Evolutionary conservation across 176 grass and related monocot species (phyloP), one percentile per base, ranked within the genome.

Genomic region (Luzula sylvatica): DNA sequence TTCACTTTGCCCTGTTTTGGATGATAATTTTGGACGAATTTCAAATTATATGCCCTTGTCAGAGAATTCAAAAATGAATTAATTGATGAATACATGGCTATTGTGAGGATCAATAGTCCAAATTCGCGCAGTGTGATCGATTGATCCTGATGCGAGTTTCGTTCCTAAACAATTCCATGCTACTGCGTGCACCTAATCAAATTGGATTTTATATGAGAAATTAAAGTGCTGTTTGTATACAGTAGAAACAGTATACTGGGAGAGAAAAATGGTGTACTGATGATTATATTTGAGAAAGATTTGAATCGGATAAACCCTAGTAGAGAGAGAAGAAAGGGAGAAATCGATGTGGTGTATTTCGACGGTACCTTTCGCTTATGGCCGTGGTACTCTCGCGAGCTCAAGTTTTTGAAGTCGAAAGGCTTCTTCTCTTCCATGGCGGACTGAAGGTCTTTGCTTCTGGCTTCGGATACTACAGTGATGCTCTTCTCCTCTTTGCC

Each of bases 161-260:
- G 75, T 90, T 11, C 92, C 92, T 56, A 69, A 38, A 77, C 92
- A 98, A 58, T 98, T 98, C 92, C 92, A 98, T 20, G 92, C 81
- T 61, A 98, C 92, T 17, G 92, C 89, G 69, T 98, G 92, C 72
- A 98, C 92, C 92, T 98, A 64, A 62, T 8, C 58, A 35, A 35
- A 7, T 35, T 35, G 3, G 8, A 17, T 41, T 68, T 0, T 56
- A 0, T 51, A 46, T 22, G 28, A 14, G n/a, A 11, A 3, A 20
- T 38, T 15, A 12, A 39, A 23, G 2, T 23, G 61, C 14, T 23
- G 47, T 18, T 23, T 30, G 30, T 35, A 35, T 35, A 9, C 30
- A 35, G 30, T 35, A 9, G 5, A 35, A 35, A 35, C 1, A 35
- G 30, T 7, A 35, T 35, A 35, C 30, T 2, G 30, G 9, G 30